phyloP scores from a whole-genome alignment of 495 filamentous ascomycete genomes.

The Lophiotrema nucula region DNA sequence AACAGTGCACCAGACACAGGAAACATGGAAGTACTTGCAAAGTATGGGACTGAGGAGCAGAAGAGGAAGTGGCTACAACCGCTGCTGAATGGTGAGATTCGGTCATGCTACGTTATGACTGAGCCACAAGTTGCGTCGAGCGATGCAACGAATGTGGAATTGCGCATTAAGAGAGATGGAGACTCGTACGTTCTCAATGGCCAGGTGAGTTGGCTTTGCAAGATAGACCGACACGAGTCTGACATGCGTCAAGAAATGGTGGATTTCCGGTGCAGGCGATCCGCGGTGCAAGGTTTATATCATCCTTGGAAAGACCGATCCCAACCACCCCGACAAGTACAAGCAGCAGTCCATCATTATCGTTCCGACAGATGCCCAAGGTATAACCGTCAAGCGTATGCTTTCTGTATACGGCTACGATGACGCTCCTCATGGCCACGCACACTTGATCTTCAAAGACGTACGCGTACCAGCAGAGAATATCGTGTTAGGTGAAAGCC shows the following conservation, averaged over 20 bases:
- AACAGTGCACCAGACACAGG: conserved; percentile 90
- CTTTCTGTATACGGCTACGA: conserved; percentile 90
- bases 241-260: conserved; percentile 74
- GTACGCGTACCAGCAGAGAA: conserved; percentile 76
- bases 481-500: conserved; percentile 83
- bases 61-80: conserved; percentile 84
- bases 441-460: conserved; percentile 77
- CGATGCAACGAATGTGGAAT: conserved; percentile 83
- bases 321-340: conserved; percentile 70
- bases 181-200: conserved; percentile 85
- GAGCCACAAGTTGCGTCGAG: conserved; percentile 82
- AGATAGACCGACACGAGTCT: background rate
- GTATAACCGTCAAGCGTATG: conserved; percentile 82
- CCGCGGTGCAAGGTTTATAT: conserved; percentile 87
- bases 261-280: conserved; percentile 89
- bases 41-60: conserved; percentile 87
- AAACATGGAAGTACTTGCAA: conserved; percentile 94
- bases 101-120: conserved; percentile 92
- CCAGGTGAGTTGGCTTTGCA: conserved; percentile 51
- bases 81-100: conserved; percentile 79
- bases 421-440: conserved; percentile 91
- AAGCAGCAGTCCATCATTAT: conserved; percentile 86
- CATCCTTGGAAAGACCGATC: conserved; percentile 84
- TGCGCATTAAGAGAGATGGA: conserved; percentile 76
- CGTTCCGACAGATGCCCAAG: conserved; percentile 70